phyloP scores from a whole-genome alignment of 2,329 filamentous ascomycete genomes.

The Pyricularia grisea region DNA sequence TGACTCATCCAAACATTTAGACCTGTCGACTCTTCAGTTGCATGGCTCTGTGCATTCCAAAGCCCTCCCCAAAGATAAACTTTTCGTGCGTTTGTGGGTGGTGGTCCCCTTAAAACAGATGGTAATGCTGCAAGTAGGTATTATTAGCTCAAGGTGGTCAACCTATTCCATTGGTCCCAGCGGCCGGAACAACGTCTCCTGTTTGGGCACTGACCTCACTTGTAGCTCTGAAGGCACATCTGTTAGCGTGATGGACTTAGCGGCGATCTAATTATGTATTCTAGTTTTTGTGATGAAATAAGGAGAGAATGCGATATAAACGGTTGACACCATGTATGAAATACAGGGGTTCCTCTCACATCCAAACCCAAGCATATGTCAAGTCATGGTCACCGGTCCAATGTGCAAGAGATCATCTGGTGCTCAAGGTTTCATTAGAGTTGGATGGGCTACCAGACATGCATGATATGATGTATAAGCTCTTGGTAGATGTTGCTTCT shows the following conservation, averaged over 20 bases:
- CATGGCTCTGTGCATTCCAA: not conserved
- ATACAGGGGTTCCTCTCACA: not conserved
- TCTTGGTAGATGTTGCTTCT: not conserved
- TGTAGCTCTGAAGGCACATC: too few species aligned
- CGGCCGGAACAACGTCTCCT: too few species aligned
- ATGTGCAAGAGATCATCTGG: not conserved
- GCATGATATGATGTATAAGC: not conserved
- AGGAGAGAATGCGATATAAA: not conserved
- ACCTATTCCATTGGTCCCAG: too few species aligned
- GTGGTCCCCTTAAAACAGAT: not conserved
- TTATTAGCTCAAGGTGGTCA: not conserved
- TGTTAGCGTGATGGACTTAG: too few species aligned
- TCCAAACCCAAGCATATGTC: not conserved
- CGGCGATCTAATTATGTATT: too few species aligned
- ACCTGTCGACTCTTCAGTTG: not conserved
- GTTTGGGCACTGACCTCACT: too few species aligned
- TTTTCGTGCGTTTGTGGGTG: not conserved
- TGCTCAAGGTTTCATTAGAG: not conserved
- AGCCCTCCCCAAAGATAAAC: too few species aligned
- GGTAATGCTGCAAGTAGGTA: not conserved
- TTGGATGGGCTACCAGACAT: not conserved
- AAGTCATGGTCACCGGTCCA: not conserved
- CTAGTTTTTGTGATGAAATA: too few species aligned
- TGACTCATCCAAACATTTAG: not conserved
- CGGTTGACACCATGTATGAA: not conserved